Base-by-base conservation (phyloP, 2,329 filamentous ascomycete species). In the Thermoascus crustaceus region DNA sequence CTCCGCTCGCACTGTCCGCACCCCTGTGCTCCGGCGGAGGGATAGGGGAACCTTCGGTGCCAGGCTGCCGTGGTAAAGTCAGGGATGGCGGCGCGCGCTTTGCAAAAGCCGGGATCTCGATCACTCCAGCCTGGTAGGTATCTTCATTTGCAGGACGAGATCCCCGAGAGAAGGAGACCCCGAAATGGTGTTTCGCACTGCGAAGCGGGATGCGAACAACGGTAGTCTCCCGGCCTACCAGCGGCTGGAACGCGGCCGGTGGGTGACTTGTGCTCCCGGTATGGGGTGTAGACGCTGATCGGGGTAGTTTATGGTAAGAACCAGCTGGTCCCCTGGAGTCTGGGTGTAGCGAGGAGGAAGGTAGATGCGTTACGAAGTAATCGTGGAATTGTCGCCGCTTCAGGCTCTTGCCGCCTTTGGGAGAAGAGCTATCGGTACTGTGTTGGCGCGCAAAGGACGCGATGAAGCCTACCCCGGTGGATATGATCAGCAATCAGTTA, bases 311-410 rank as follows among this genome's bases (percentile, higher is more conserved):
- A 60, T 94, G 87, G 48, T 85, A 82, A 19, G 78, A 78, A 3
- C 78, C 80, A 18, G 66, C 55, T 11, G 72, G 64, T 14, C 70
- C 66, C 37, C 78, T 72, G 22, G 84, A 83, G 61, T 96, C 89
- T 5, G 91, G 89, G 50, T 95, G 85, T 29, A 94, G 73, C 3
- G 88, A 95, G 9, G 87, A 93, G 11, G 87, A 94, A 4, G 91
- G 89, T 2, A 98, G 75, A 59, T 95, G 86, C 6, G 91, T 94
- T 40, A 96, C 85, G 61, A 98, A 98, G 68, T 98, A 96, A 50
- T 93, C 87, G 67, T 95, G 87, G 61, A 96, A 96, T 43, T 63
- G 60, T 31, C 75, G 73, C 34, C 63, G 66, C 38, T 49, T 52
- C 14, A 30, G 21, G 20, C 32, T 27, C 19, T 40, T 37, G 13